These are phyloP conservation scores for Vanrija sp. DNA, from an alignment of 1,284 basidiomycete species.

Conservation along the genomic window DNA sequence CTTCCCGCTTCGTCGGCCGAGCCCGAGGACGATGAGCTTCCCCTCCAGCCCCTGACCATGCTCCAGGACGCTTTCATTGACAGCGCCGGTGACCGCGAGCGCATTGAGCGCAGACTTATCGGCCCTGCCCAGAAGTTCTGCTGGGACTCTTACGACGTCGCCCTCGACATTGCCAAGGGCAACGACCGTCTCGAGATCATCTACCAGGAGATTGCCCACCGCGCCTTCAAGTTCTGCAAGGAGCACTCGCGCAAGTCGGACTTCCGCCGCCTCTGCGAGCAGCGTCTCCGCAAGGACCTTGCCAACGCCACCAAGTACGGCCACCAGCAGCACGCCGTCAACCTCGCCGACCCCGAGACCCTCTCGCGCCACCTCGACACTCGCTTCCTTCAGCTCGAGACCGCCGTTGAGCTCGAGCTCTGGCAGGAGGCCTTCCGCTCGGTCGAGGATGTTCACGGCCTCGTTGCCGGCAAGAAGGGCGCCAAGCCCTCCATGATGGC, in stretches of 20 bases:
- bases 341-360: constrained; percentile 92
- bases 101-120: constrained; percentile 91
- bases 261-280: constrained; percentile 95
- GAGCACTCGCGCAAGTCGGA: constrained; percentile 93
- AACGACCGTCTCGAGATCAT: constrained; percentile 90
- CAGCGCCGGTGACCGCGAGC: constrained; percentile 75
- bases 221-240: constrained; percentile 95
- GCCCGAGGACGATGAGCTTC: constrained; percentile 41
- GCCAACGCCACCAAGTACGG: constrained; percentile 93
- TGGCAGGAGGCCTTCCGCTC: constrained; percentile 99
- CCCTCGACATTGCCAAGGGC: constrained; percentile 94
- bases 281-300: constrained; percentile 83
- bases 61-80: constrained; percentile 46
- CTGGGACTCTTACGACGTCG: constrained; percentile 97
- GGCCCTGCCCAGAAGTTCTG: constrained; percentile 98
- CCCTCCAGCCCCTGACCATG: constrained; percentile 45
- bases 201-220: constrained; percentile 95
- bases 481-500: constrained; percentile 96
- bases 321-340: constrained; percentile 95
- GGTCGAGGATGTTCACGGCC: constrained; percentile 96
- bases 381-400: constrained; percentile 94
- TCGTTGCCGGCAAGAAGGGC: constrained; percentile 76
- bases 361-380: constrained; percentile 97
- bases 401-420: constrained; percentile 96
- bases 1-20: constrained; percentile 60